Conservation (phyloP, 2,329 filamentous ascomycete genomes). For the Aureobasidium leucospermi region DNA sequence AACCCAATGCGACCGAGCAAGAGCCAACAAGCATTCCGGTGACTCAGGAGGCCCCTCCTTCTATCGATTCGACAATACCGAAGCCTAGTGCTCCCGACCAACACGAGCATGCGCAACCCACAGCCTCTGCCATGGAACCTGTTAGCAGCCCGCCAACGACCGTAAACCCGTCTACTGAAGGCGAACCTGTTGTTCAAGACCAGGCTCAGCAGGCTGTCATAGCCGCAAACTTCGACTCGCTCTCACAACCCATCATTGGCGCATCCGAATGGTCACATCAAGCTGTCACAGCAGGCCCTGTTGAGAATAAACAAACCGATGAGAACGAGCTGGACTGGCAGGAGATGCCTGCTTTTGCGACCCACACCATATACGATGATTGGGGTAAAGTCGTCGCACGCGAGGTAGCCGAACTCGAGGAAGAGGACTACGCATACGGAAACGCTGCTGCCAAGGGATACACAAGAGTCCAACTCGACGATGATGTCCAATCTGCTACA, state of each 20-base stretch:
- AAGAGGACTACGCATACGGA: slow-evolving; percentile 61
- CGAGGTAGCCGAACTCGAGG: slow-evolving; percentile 63
- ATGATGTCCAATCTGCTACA: slow-evolving; percentile 86
- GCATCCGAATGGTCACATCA: slow-evolving; percentile 91
- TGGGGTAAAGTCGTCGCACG: slow-evolving; percentile 79
- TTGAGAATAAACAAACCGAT: slow-evolving; percentile 38
- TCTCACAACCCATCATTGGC: background rate
- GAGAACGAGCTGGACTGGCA: slow-evolving; percentile 66
- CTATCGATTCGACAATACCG: background rate
- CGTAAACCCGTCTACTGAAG: background rate
- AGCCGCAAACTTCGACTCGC: background rate
- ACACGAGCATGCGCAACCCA: background rate
- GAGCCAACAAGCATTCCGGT: background rate
- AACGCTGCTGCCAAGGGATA: slow-evolving; percentile 93
- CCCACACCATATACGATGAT: slow-evolving; percentile 93
- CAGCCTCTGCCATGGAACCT: background rate
- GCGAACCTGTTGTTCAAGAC: background rate
- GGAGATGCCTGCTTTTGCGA: slow-evolving; percentile 86
- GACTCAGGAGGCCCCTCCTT: background rate
- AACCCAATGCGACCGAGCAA: background rate
- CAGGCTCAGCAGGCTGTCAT: slow-evolving; percentile 11
- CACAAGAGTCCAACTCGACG: slow-evolving; percentile 88
- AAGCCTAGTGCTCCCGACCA: background rate
- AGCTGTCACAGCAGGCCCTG: slow-evolving; percentile 52
- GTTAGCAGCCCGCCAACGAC: background rate